Evolutionary conservation across 2,329 filamentous ascomycete species (phyloP).

Genomic region (Aspergillus novoparasiticus): DNA sequence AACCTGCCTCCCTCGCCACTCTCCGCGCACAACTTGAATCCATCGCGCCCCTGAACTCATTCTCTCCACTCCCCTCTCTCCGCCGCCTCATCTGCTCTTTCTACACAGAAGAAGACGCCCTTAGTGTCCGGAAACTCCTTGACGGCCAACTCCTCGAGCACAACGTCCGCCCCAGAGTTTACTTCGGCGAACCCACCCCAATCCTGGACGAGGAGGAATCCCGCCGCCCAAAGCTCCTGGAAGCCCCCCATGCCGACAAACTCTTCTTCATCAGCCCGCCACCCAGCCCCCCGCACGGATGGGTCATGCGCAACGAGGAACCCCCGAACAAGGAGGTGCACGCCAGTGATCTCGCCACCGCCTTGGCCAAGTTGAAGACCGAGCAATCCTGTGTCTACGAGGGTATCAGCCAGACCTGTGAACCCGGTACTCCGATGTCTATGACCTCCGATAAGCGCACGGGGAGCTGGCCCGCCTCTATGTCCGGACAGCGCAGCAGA

Average conservation of each 20-base stretch:
- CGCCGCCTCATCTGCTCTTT: constrained; percentile 56
- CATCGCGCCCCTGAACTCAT: constrained; percentile 50
- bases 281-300: constrained; percentile 65
- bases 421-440: constrained; percentile 40
- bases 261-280: constrained; percentile 69
- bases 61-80: constrained; percentile 54
- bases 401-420: constrained; percentile 11
- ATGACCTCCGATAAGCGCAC: constrained; percentile 36
- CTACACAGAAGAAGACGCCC: constrained; percentile 43
- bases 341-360: constrained; percentile 61
- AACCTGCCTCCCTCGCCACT: constrained; percentile 44
- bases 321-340: constrained; percentile 68
- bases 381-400: constrained; percentile 19
- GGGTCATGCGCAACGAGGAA: constrained; percentile 65
- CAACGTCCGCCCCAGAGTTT: constrained; percentile 44
- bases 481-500: constrained; percentile 44
- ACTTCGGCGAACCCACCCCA: constrained; percentile 58
- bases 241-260: constrained; percentile 61
- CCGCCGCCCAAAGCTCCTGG: constrained; percentile 49
- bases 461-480: constrained; percentile 32
- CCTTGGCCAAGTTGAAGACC: constrained; percentile 54
- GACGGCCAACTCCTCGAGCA: constrained; percentile 39
- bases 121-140: constrained; percentile 47
- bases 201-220: constrained; percentile 38
- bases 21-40: constrained; percentile 48